These are phyloP conservation scores for Apocynum venetum DNA, from an alignment of 257 asterid species.

Conservation along the genomic window DNA sequence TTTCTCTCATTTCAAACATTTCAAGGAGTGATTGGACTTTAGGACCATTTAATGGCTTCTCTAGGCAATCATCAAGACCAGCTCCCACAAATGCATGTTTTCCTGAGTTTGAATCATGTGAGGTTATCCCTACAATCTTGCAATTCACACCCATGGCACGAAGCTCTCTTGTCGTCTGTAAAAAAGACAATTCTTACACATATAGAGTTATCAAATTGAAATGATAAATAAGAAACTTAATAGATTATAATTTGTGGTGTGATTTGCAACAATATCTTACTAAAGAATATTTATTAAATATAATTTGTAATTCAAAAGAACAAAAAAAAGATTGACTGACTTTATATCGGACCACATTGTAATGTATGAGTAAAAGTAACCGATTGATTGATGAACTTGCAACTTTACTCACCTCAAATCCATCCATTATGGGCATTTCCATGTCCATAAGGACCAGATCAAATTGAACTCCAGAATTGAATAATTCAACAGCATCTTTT, in stretches of 20 bases:
- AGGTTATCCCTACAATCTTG: conserved; percentile 47
- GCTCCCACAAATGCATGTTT: conserved; percentile 37
- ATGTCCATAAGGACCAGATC: conserved; percentile 52
- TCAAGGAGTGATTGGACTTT: conserved; percentile 20
- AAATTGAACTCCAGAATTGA: conserved; percentile 27
- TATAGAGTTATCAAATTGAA: too few species aligned
- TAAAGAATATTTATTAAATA: too few species aligned
- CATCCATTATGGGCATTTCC: conserved; percentile 56
- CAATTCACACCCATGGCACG: conserved; percentile 42
- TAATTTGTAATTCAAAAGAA: too few species aligned
- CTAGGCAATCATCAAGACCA: conserved; percentile 38
- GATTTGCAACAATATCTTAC: too few species aligned
- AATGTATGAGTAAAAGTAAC: too few species aligned
- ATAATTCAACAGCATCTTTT: conserved; percentile 40
- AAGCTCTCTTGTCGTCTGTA: conserved; percentile 36
- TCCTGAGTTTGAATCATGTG: conserved; percentile 8
- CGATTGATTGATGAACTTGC: too few species aligned
- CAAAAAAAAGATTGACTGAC: too few species aligned
- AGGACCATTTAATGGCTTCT: conserved; percentile 27
- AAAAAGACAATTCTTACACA: too few species aligned
- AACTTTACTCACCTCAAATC: conserved; percentile 30
- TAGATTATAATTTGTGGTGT: too few species aligned
- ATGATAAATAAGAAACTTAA: too few species aligned
- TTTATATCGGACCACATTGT: too few species aligned
- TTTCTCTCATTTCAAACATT: conserved; percentile 16